Evolutionary conservation across 208 protist genomes (phyloP).

Genomic region (Kentomonas sorsogonicus): DNA sequence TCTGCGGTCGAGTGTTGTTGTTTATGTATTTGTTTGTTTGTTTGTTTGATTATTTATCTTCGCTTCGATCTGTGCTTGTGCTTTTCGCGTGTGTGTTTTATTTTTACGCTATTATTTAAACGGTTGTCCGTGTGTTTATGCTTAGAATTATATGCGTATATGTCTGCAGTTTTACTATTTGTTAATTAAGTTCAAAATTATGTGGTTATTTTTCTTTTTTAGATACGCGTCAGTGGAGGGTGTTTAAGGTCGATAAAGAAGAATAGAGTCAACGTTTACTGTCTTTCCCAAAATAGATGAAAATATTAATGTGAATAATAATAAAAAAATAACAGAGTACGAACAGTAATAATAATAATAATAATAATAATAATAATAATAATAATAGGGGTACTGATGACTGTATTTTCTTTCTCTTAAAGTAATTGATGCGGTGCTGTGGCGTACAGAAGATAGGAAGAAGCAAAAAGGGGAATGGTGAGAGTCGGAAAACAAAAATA

Average conservation of each 20-base stretch:
- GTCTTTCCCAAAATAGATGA: neutral
- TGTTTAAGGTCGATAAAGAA: neutral
- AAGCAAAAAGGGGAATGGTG: no score
- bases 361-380: neutral
- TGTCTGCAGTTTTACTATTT: no score
- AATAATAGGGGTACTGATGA: neutral
- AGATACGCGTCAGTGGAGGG: neutral
- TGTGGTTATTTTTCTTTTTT: no score
- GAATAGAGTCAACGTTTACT: neutral
- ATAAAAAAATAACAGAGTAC: constrained; percentile 3
- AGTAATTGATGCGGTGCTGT: neutral
- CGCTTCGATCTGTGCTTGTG: no score
- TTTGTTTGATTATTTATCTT: no score
- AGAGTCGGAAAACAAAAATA: no score
- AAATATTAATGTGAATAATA: neutral
- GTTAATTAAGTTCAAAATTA: no score
- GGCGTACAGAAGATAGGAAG: no score
- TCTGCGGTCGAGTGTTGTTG: neutral
- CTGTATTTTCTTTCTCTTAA: constrained; percentile 7
- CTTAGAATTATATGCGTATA: no score
- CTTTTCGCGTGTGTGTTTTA: no score
- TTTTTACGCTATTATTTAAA: no score
- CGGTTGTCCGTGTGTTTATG: no score
- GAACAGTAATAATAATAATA: neutral
- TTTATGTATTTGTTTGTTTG: constrained; percentile 4